Evolutionary conservation across 1,284 basidiomycete genomes (phyloP), one percentile per base, ranked within the genome.

Genomic region (Neonothopanus nambi): DNA sequence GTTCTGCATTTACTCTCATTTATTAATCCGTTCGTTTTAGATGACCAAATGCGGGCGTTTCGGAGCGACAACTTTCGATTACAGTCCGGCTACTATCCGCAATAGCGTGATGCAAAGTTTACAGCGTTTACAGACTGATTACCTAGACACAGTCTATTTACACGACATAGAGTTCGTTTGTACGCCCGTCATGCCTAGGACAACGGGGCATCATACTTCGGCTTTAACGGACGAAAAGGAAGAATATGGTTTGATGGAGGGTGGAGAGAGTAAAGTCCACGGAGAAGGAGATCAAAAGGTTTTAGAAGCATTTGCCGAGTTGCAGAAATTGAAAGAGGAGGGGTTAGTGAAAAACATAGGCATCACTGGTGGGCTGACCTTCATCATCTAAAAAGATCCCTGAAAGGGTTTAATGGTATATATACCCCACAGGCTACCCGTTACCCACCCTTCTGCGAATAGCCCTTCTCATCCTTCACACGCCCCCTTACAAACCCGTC

Each of bases 11-110:
- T 20, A 13, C 18, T 24, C 36, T 46, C 13, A 11, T 35, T 45
- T 41, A 37, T 51, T 20, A 55, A 6, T 23, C 20, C 51, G 13
- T 11, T 44, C 23, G 30, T n/a, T 38, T 1, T 52, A 91, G 89
- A 87, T 94, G 72, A 95, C 95, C n/a, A 99, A 99, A 72, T 91
- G 89, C 57, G 96, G 95, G 21, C 84, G 95, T 45, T 95, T 91
- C 68, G 93, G 93, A 3, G 65, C 73, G 1, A 71, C 73, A 9
- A 77, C 82, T 51, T 97, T 98, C 65, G 89, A 96, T 67, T 95
- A 96, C 70, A 79, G 82, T 7, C 87, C 92, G 0, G 67, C 71
- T 12, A 83, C 81, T 26, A 84, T 98, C 51, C 81, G 87, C 9
- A 70, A 76, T 18, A 89, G 86, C 60, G 80, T 98, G 5, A 72